Evolutionary conservation across 2,329 filamentous ascomycete species (phyloP).

Genomic region (Pleoardoris graminearum): DNA sequence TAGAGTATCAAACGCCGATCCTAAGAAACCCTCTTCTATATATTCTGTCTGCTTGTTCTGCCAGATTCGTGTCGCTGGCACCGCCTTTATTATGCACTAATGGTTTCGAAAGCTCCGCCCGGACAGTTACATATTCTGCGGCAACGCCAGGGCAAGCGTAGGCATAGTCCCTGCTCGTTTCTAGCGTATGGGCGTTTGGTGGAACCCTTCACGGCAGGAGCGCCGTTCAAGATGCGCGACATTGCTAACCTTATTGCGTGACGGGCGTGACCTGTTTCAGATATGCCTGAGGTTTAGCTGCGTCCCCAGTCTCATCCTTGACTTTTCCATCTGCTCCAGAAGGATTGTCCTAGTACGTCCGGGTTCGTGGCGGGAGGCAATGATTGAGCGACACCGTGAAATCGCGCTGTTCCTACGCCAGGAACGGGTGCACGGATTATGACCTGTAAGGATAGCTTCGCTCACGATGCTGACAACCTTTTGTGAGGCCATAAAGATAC

Average conservation of each 20-base stretch:
- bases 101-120: constrained; percentile 22
- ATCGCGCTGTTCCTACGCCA: no score
- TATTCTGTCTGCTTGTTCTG: constrained; percentile 11
- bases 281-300: constrained; percentile 7
- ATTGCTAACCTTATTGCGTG: constrained; percentile 3
- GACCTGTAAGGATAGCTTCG: no score
- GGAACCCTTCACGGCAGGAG: neutral
- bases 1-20: neutral
- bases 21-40: constrained; percentile 7
- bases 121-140: constrained; percentile 18
- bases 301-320: constrained; percentile 11
- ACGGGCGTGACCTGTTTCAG: constrained; percentile 5
- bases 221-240: neutral
- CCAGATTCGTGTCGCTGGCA: constrained; percentile 8
- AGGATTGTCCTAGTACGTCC: no score
- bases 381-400: no score
- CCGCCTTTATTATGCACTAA: constrained; percentile 22
- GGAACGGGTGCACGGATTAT: no score
- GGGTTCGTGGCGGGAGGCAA: no score
- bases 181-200: neutral
- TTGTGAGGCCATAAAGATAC: no score
- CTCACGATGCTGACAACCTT: no score
- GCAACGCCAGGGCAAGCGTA: neutral
- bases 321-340: neutral
- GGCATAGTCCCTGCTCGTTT: constrained; percentile 2